Evolutionary conservation across 352 stramenopile species (phyloP).

Genomic region (Thalassiosira gravida): DNA sequence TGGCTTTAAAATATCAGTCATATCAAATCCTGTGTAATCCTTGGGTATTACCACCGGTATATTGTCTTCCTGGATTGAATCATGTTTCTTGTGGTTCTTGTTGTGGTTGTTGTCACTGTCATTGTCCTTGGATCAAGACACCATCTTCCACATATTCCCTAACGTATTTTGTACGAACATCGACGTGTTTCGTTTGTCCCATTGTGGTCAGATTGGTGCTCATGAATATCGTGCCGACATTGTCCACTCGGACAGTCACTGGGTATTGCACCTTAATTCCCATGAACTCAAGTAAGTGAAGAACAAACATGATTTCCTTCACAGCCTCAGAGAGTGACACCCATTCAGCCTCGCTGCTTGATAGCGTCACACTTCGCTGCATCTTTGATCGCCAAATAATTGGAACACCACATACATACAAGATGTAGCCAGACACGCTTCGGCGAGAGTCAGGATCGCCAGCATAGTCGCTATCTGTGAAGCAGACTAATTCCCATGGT

Average conservation of each 20-base stretch:
- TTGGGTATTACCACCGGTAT: no score
- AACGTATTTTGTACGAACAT: constrained; percentile 21
- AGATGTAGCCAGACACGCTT: constrained; percentile 22
- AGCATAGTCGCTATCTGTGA: constrained; percentile 21
- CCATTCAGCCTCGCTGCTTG: constrained; percentile 30
- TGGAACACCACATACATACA: constrained; percentile 17
- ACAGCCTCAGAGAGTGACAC: constrained; percentile 19
- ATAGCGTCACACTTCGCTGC: constrained; percentile 39
- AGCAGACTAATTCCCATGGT: no score
- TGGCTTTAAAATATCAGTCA: no score
- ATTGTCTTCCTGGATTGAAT: no score
- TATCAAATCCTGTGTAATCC: no score
- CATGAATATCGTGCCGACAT: constrained; percentile 45
- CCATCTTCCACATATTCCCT: no score
- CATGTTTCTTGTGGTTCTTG: no score
- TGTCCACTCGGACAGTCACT: constrained; percentile 44
- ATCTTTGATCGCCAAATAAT: constrained; percentile 48
- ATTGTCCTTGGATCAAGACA: no score
- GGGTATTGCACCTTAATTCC: constrained; percentile 33
- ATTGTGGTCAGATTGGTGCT: constrained; percentile 18
- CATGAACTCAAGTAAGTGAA: constrained; percentile 18
- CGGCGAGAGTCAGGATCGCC: neutral
- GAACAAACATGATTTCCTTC: constrained; percentile 34
- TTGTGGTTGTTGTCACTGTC: no score
- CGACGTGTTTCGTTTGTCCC: constrained; percentile 37